Evolutionary conservation across 2,329 filamentous ascomycete species (phyloP).

Genomic region (Paecilomyces sp.): DNA sequence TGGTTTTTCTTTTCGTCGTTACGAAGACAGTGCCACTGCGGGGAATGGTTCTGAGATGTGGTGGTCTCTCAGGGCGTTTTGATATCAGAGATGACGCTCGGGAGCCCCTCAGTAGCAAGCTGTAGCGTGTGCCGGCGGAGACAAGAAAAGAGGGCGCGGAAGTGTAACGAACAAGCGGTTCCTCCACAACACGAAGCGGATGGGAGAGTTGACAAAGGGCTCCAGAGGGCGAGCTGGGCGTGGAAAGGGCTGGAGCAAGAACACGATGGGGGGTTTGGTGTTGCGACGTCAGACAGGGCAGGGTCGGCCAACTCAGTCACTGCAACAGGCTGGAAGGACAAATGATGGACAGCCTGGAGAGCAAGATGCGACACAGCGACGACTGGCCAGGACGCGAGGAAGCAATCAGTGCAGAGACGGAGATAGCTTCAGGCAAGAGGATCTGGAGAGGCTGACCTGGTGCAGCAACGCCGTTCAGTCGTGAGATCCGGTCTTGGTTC

Average conservation of each 20-base stretch:
- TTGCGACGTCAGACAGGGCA: slow-evolving; percentile 13
- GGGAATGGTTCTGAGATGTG: neutral
- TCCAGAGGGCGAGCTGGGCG: neutral
- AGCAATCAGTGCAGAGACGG: neutral
- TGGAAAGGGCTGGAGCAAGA: slow-evolving; percentile 2
- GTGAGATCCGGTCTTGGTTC: neutral
- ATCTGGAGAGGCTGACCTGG: neutral
- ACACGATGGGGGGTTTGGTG: slow-evolving; percentile 8
- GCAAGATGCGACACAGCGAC: neutral
- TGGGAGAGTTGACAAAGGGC: neutral
- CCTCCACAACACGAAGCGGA: neutral
- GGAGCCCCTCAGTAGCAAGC: neutral
- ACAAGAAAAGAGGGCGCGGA: neutral
- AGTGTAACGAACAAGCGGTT: neutral
- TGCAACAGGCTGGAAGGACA: slow-evolving; percentile 13
- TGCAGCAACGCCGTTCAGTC: neutral
- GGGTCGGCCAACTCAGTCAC: slow-evolving; percentile 7
- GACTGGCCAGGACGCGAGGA: slow-evolving; percentile 5
- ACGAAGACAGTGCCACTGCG: slow-evolving; percentile 2
- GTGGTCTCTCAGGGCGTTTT: neutral
- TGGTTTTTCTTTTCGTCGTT: slow-evolving; percentile 2
- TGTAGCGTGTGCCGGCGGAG: neutral
- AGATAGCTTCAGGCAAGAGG: neutral
- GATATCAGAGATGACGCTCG: neutral
- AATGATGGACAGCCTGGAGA: slow-evolving; percentile 16